Percentiles rank a stretch among this genome's conserved stretches.
Conservation (phyloP, 306 rosid genomes). For the Acacia crassicarpa region DNA sequence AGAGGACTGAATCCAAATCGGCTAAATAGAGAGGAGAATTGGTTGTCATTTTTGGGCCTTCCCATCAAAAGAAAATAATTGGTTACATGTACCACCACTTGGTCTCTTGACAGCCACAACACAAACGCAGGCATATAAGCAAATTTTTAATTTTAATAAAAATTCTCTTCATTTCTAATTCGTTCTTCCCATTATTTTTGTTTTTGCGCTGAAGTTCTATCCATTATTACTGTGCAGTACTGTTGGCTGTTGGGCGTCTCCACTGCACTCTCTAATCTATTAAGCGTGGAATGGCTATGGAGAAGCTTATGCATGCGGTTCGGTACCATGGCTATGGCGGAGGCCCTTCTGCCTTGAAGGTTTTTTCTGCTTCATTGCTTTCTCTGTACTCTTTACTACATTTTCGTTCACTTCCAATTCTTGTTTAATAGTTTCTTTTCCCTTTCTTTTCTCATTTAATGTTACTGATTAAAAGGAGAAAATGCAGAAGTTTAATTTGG, state of each 20-base stretch:
- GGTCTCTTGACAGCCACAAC: background rate
- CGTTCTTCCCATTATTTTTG: background rate
- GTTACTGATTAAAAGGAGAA: background rate
- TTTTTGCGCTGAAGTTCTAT: too few relatives aligned
- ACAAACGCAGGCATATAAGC: background rate
- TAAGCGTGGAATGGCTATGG: constrained; percentile 34
- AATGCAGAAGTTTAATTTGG: background rate
- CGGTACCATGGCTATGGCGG: constrained; percentile 61
- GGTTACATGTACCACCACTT: background rate
- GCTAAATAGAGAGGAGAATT: background rate
- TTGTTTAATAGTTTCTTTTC: background rate
- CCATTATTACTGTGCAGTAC: background rate
- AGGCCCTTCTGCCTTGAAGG: constrained; percentile 68
- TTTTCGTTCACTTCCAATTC: background rate
- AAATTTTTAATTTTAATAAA: too few relatives aligned
- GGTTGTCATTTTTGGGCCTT: background rate
- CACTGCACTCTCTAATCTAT: background rate
- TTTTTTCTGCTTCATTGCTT: constrained; percentile 19
- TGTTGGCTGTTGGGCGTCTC: background rate
- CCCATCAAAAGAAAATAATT: background rate
- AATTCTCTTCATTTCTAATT: too few relatives aligned
- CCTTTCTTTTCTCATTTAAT: background rate
- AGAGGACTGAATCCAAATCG: too few relatives aligned
- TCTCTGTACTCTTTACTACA: background rate
- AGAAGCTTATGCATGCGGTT: constrained; percentile 62